Percentiles rank a stretch among this genome's conserved stretches.
Conservation (phyloP, 148 eudicot genomes). For the Diospyros kaki region DNA sequence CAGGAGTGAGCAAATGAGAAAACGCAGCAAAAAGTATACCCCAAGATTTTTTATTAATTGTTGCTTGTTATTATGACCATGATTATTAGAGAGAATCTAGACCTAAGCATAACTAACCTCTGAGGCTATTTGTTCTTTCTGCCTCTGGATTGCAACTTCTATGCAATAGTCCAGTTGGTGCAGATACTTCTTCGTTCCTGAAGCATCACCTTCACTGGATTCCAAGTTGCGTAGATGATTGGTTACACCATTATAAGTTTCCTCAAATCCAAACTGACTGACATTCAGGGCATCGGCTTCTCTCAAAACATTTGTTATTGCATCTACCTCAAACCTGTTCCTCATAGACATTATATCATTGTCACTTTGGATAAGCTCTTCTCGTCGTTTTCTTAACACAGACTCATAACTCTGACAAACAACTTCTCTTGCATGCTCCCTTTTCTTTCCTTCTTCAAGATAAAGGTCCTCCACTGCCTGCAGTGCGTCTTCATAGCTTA, state of each 20-base stretch:
- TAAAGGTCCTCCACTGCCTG: conserved; percentile 77
- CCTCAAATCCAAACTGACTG: conserved; percentile 70
- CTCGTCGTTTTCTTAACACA: conserved; percentile 63
- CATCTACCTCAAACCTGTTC: conserved; percentile 71
- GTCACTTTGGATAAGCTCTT: conserved; percentile 59
- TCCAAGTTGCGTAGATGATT: conserved; percentile 68
- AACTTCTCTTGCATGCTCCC: conserved; percentile 51
- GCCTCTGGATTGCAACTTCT: conserved; percentile 63
- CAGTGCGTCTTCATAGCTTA: conserved; percentile 75
- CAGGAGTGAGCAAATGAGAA: conserved; percentile 39
- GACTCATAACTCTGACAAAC: conserved; percentile 51
- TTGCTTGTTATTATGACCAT: neutral
- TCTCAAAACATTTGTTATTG: conserved; percentile 60
- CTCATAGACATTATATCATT: conserved; percentile 35
- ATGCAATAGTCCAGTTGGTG: conserved; percentile 68
- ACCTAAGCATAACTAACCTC: conserved; percentile 59
- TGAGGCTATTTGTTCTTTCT: conserved; percentile 57
- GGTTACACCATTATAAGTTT: conserved; percentile 42
- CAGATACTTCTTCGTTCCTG: conserved; percentile 65
- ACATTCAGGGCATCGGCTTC: conserved; percentile 62
- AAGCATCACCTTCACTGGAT: conserved; percentile 69
- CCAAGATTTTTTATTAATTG: neutral
- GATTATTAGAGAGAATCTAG: neutral
- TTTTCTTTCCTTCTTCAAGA: conserved; percentile 76
- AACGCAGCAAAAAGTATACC: conserved; percentile 4